phyloP scores from a whole-genome alignment of 1,139 yeast species.

The Taphrina communis region DNA sequence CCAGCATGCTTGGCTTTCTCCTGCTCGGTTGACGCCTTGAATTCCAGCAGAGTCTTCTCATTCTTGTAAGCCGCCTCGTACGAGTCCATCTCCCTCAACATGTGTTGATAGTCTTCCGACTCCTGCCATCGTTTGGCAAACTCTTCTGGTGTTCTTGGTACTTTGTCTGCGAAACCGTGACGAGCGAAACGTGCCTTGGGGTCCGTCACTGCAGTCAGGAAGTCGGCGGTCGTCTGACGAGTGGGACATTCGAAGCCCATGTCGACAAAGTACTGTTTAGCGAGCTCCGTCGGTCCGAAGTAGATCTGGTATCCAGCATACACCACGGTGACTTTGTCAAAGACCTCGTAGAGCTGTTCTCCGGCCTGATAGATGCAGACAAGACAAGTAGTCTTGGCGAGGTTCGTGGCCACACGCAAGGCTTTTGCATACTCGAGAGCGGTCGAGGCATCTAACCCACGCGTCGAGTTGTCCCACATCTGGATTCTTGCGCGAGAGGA shows the following conservation, averaged over 20 bases:
- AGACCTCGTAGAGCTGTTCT: conserved; percentile 65
- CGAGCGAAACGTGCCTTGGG: conserved; percentile 58
- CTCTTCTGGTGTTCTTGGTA: conserved; percentile 64
- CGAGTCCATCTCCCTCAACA: conserved; percentile 56
- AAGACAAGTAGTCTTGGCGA: conserved; percentile 63
- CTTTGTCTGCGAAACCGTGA: conserved; percentile 60
- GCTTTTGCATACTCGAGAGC: conserved; percentile 72
- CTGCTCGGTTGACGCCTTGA: conserved; percentile 44
- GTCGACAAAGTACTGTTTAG: conserved; percentile 60
- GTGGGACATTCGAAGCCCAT: conserved; percentile 69
- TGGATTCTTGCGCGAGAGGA: conserved; percentile 64
- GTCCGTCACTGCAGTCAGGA: conserved; percentile 70
- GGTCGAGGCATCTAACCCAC: conserved; percentile 76
- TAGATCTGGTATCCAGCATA: conserved; percentile 66
- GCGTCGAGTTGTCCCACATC: conserved; percentile 81
- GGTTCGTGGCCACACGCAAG: conserved; percentile 64
- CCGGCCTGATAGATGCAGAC: conserved; percentile 70
- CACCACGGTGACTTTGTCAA: conserved; percentile 68
- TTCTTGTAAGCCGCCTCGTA: conserved; percentile 51
- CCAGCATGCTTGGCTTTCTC: conserved; percentile 45
- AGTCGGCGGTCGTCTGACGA: conserved; percentile 69
- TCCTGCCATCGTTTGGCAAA: conserved; percentile 63
- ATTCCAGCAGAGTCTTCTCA: conserved; percentile 47
- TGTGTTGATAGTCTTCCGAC: conserved; percentile 58
- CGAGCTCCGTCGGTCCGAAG: conserved; percentile 63